Conservation (phyloP, 345 rosid species). For the Populus simonii region DNA sequence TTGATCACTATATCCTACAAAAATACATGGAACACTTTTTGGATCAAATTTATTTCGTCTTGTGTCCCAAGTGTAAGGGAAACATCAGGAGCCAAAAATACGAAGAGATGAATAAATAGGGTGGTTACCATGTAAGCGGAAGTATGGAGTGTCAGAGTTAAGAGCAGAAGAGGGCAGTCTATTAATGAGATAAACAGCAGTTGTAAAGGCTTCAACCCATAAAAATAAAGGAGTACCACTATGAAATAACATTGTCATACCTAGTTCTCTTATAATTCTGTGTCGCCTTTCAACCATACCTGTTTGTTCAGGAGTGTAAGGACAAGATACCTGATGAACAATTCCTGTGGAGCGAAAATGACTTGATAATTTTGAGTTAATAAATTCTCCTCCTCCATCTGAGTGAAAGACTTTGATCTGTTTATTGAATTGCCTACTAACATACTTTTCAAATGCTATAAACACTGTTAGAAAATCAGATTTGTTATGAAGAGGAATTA, state of each 20-base stretch:
- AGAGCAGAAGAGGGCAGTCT: neutral
- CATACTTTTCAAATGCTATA: neutral
- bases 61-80: neutral
- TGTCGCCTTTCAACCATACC: neutral
- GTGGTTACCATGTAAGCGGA: neutral
- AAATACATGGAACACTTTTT: too few species aligned
- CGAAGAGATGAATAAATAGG: neutral
- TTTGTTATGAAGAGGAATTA: neutral
- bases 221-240: neutral
- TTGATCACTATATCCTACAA: neutral
- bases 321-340: neutral
- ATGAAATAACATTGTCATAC: conserved; percentile 1
- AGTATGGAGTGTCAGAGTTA: neutral
- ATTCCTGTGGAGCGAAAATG: neutral
- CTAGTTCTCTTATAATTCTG: neutral
- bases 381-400: neutral
- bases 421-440: neutral
- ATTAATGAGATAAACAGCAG: neutral
- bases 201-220: neutral
- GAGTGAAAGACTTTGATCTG: neutral
- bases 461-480: neutral
- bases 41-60: too few species aligned
- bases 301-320: neutral
- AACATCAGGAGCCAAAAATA: neutral
- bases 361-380: neutral